Evolutionary conservation across 371 early-diverging fungal species (phyloP), one percentile per base, ranked within the genome.

Genomic region (Apophysomyces ossiformis): DNA sequence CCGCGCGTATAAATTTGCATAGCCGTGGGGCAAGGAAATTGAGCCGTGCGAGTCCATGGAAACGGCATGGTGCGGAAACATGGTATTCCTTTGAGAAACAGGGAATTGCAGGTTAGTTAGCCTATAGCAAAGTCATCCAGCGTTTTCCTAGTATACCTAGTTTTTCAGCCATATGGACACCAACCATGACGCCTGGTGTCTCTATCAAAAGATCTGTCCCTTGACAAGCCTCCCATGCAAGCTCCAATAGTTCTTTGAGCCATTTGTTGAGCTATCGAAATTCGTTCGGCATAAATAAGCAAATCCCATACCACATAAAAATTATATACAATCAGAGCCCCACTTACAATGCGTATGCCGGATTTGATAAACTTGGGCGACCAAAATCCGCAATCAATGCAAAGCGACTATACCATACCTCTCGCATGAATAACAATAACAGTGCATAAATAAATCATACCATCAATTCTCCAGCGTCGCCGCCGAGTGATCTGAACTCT

Each of bases 21-120:
- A 6, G 91, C 90, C 68, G 92, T 90, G 1, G 94, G 93, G 68
- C 93, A 93, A n/a, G 93, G 91, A 68, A 89, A 94, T 2, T 80
- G 78, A 1, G 87, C 71, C 2, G 93, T 94, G 12, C 90, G 77
- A 32, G 90, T 89, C 90, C 92, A 93, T 6, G 92, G 92, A 82
- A 92, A 90, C 0, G 92, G 85, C 80, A 94, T 90, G 12, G 91
- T 83, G 18, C 88, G 74, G 72, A 90, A 92, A 70, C 85, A 91
- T 9, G 92, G 90, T 36, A 93, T 84, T 15, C 69, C 76, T 78
- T 41, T 50, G n/a, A 11, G 47, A 47, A 46, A 62, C n/a, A 21
- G 32, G 21, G 35, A 61, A 26, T 26, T 26, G 2, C 32, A 26
- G 32, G 32, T 2, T 2, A 26, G 2, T 26, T 26, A 26, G 32